Conservation (phyloP, 2,329 filamentous ascomycete genomes). For the Colletotrichum spaethianum region DNA sequence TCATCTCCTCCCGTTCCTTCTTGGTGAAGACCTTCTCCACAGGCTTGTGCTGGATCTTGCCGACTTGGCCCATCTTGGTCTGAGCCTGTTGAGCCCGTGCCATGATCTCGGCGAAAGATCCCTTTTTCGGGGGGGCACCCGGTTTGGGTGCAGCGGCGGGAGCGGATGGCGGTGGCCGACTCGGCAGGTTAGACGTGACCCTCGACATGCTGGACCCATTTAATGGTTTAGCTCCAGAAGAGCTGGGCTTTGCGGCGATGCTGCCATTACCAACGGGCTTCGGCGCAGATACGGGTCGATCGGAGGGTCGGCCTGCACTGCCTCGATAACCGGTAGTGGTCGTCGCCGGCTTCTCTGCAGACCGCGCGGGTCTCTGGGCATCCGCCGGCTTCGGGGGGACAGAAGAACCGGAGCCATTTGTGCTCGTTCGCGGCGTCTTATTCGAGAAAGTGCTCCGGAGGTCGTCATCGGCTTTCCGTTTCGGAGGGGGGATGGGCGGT, state of each 20-base stretch:
- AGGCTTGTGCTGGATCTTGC: constrained; percentile 82
- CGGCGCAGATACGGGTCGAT: constrained; percentile 29
- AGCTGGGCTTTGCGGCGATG: constrained; percentile 19
- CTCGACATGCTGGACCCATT: constrained; percentile 22
- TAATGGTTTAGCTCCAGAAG: constrained; percentile 21
- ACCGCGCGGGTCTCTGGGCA: constrained; percentile 43
- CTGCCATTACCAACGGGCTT: constrained; percentile 31
- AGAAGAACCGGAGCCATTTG: constrained; percentile 29
- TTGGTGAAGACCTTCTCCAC: constrained; percentile 74
- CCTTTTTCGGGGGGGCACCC: constrained; percentile 73
- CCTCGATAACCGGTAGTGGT: constrained; percentile 37
- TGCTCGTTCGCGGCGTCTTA: constrained; percentile 55
- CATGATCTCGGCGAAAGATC: constrained; percentile 82
- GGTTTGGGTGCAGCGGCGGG: constrained; percentile 59
- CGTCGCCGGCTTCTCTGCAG: constrained; percentile 24
- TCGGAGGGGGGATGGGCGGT: constrained; percentile 52
- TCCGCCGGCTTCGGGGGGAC: constrained; percentile 46
- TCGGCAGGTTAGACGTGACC: constrained; percentile 21
- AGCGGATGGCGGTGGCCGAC: constrained; percentile 52
- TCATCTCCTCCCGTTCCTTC: constrained; percentile 64
- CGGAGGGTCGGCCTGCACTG: constrained; percentile 38
- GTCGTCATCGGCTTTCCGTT: constrained; percentile 72
- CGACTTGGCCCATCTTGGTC: constrained; percentile 71
- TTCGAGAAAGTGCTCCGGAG: constrained; percentile 56
- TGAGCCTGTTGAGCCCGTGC: constrained; percentile 79